Base-by-base conservation (phyloP, 495 filamentous ascomycete genomes). In the Neurospora sp. region DNA sequence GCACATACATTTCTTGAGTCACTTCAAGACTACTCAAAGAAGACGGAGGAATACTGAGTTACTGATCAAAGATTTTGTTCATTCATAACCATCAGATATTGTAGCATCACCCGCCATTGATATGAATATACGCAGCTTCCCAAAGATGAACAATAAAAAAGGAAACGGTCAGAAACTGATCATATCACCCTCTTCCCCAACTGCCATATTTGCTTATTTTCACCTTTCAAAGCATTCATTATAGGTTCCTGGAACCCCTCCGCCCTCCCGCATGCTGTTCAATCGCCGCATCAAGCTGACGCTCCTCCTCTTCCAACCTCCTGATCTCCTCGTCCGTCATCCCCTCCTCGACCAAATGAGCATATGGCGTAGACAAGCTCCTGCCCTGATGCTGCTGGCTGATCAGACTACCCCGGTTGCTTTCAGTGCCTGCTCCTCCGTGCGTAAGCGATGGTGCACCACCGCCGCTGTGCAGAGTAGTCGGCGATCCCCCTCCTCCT, bases 311-410 rank as follows among this genome's bases (percentile, higher is more conserved):
- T 71, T 86, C 85, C 37, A 86, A 54, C 77, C 83, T 70, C 39
- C 80, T 75, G 31, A 86, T 83, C 73, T 86, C 82, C 4, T 83
- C 84, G 36, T 81, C 81, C 69, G 85, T 86, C 85, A 86, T 86
- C 71, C 83, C 85, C 45, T 86, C 84, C 74, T 86, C 85, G 36
- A 86, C 81, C 54, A 86, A 72, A 45, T 86, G 84, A 37, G 83
- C 83, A 69, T 84, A 85, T 10, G 76, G 79, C 70, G 79, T 74
- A 69, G 70, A 37, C 71, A 79, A 70, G 48, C 73, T 76, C 19
- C 75, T 5, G 73, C 74, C 62, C 71, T 70, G 71, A 42, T 69
- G 66, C 31, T 72, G 69, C 43, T 76, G n/a, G 43, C 70, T 39
- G 70, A 40, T 31, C 71, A 34, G 17, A 59, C 11, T 21, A 19